Conservation (phyloP, 208 protist genomes). For the Acanthamoeba triangularis region DNA sequence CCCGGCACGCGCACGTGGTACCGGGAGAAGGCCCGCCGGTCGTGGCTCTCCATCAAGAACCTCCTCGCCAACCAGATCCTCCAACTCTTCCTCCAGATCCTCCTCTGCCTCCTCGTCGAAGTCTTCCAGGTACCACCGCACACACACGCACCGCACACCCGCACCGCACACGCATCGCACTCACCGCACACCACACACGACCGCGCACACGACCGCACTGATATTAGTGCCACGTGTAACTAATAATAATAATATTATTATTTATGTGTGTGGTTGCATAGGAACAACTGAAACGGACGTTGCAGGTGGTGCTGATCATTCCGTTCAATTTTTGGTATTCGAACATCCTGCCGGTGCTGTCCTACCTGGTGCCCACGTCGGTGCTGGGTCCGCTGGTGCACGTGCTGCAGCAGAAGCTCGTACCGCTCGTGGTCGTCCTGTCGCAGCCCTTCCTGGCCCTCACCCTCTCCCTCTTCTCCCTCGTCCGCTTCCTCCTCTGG, state of each 20-base stretch:
- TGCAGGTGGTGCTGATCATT: slow-evolving; percentile 53
- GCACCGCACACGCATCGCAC: not conserved
- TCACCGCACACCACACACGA: not conserved
- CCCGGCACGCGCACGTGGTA: slow-evolving; percentile 17
- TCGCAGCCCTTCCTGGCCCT: slow-evolving; percentile 33
- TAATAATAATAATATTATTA: not conserved
- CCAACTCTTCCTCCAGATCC: slow-evolving; percentile 59
- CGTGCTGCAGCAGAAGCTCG: slow-evolving; percentile 54
- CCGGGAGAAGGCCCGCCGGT: not conserved
- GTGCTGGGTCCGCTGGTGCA: slow-evolving; percentile 16
- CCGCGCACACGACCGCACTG: not conserved
- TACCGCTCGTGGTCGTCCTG: slow-evolving; percentile 31
- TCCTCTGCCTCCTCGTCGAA: slow-evolving; percentile 67
- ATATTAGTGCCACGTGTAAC: not conserved
- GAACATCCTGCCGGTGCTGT: slow-evolving; percentile 62
- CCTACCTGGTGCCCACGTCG: slow-evolving; percentile 57
- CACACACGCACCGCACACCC: not conserved
- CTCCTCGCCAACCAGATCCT: slow-evolving; percentile 57
- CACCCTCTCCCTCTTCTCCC: not conserved
- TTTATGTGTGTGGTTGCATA: not conserved
- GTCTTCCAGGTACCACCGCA: slow-evolving; percentile 11
- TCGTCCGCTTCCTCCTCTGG: slow-evolving; percentile 29
- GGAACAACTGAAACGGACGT: slow-evolving; percentile 46
- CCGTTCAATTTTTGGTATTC: slow-evolving; percentile 65
- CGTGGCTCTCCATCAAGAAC: slow-evolving; percentile 66